phyloP scores from a whole-genome alignment of 1,284 basidiomycete species.

The Naganishia sp. region DNA sequence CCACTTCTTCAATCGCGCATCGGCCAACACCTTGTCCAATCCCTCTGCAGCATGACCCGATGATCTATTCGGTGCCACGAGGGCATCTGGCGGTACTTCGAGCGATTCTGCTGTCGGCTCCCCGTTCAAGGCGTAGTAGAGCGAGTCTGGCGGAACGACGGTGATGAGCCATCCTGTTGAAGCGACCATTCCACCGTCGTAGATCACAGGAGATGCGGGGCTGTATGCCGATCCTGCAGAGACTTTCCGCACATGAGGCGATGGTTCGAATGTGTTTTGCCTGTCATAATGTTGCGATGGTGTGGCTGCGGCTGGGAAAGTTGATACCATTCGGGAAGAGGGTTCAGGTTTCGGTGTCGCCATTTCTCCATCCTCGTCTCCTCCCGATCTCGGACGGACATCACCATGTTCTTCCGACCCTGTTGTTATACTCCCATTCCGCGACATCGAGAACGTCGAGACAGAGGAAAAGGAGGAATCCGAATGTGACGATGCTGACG shows the following conservation, averaged over 20 bases:
- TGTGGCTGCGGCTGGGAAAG: background rate
- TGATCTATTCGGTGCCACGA: constrained; percentile 4
- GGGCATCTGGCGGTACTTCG: constrained; percentile 6
- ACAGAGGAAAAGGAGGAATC: constrained; percentile 1
- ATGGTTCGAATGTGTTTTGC: background rate
- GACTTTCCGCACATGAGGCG: background rate
- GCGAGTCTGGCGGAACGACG: constrained; percentile 33
- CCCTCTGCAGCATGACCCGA: background rate
- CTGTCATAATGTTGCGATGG: background rate
- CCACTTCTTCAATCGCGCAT: constrained; percentile 41
- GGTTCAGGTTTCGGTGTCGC: constrained; percentile 3
- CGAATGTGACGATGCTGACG: constrained; percentile 1
- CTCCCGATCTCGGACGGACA: background rate
- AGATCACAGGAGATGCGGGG: background rate
- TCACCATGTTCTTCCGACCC: background rate
- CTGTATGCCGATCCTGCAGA: background rate
- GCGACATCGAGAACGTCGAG: constrained; percentile 6
- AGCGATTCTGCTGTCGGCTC: background rate
- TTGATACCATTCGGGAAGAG: background rate
- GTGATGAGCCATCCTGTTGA: constrained; percentile 27
- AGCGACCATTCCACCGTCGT: constrained; percentile 22
- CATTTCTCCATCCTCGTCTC: background rate
- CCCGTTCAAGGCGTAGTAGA: constrained; percentile 20
- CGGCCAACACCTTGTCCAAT: constrained; percentile 3
- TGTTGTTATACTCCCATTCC: constrained; percentile 5